These are phyloP conservation scores for Globisporangium emineosum DNA, from an alignment of 352 stramenopile genomes.

Conservation along the genomic window DNA sequence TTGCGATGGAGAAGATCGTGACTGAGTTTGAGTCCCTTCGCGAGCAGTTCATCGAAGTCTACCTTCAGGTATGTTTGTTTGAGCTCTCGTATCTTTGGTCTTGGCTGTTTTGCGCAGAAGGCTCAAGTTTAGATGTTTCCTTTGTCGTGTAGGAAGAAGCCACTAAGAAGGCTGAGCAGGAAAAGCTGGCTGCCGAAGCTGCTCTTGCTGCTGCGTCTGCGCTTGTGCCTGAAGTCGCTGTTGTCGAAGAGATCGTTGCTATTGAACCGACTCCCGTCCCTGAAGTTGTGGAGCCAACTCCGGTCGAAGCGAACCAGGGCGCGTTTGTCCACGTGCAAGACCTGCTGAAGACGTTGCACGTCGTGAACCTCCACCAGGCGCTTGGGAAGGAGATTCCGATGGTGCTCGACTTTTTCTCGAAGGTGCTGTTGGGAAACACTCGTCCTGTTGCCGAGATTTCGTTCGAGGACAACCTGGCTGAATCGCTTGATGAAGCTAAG, in stretches of 20 bases:
- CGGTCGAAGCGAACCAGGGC: conserved; percentile 14
- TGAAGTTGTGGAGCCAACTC: conserved; percentile 13
- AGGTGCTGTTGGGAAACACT: conserved; percentile 80
- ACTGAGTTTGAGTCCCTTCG: conserved; percentile 70
- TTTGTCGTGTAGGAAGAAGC: conserved; percentile 29
- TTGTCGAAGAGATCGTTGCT: neutral
- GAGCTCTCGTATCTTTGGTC: neutral
- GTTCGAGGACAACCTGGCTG: conserved; percentile 74
- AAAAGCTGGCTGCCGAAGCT: conserved; percentile 8
- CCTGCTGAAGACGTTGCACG: conserved; percentile 74
- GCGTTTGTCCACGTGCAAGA: conserved; percentile 58
- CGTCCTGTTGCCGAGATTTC: conserved; percentile 70
- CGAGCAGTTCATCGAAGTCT: conserved; percentile 75
- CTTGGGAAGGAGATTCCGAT: conserved; percentile 74
- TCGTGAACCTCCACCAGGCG: conserved; percentile 71
- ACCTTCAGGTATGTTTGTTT: conserved; percentile 25
- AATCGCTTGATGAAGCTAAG: conserved; percentile 75
- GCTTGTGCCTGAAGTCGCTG: neutral
- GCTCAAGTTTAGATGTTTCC: neutral
- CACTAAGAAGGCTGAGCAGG: conserved; percentile 27
- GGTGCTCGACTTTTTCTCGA: conserved; percentile 83
- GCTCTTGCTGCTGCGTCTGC: conserved; percentile 15
- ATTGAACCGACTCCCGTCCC: conserved; percentile 8
- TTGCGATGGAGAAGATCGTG: conserved; percentile 72
- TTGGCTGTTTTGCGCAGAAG: neutral